Conservation (phyloP, 805 yeast genomes). For the Schwanniomyces vanrijiae region DNA sequence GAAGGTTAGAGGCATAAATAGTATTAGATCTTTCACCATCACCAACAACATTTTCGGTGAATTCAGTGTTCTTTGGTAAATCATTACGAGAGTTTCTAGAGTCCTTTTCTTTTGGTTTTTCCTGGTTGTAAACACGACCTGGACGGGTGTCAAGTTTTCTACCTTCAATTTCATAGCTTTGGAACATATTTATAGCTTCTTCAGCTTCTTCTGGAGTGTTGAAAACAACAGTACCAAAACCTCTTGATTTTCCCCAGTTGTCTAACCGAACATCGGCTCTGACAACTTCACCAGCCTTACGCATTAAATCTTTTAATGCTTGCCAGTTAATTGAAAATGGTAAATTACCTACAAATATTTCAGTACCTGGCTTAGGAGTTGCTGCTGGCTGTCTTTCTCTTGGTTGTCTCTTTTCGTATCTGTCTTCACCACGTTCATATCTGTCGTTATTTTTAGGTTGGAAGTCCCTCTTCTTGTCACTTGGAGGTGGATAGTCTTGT, state of each 20-base stretch:
- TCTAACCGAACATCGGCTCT: constrained; percentile 78
- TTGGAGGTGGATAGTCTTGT: constrained; percentile 86
- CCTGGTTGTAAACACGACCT: constrained; percentile 39
- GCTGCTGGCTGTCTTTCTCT: constrained; percentile 6
- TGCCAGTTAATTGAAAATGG: constrained; percentile 86
- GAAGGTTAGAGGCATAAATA: constrained; percentile 75
- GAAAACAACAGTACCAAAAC: constrained; percentile 81
- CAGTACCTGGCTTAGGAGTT: constrained; percentile 42
- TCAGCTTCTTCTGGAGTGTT: constrained; percentile 65
- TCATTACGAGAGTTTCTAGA: constrained; percentile 12
- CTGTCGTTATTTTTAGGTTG: constrained; percentile 20
- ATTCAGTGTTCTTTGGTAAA: constrained; percentile 44
- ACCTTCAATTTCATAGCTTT: constrained; percentile 73
- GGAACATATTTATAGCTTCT: constrained; percentile 66
- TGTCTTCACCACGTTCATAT: constrained; percentile 21
- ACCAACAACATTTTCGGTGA: constrained; percentile 66
- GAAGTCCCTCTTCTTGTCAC: constrained; percentile 27
- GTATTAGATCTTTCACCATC: constrained; percentile 50
- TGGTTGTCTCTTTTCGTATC: constrained; percentile 15
- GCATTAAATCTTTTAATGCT: constrained; percentile 80
- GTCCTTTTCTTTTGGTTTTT: constrained; percentile 7
- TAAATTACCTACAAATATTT: constrained; percentile 76
- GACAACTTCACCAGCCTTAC: constrained; percentile 70
- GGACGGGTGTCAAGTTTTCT: constrained; percentile 78
- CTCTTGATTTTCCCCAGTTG: constrained; percentile 74